Evolutionary conservation across 208 protist genomes (phyloP), one percentile per base, ranked within the genome.

Genomic region (Angomonas ambiguus): DNA sequence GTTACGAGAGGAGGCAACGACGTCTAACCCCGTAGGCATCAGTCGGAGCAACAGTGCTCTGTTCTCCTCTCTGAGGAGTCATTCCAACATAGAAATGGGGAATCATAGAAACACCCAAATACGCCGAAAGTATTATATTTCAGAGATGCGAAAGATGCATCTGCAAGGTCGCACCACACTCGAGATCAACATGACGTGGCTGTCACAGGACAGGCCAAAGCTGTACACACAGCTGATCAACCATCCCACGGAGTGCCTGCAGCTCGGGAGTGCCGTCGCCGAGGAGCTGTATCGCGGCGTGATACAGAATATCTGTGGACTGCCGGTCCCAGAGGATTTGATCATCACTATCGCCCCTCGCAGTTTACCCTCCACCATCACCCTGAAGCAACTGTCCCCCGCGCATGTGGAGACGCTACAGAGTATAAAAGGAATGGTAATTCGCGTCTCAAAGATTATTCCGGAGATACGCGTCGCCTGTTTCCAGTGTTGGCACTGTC

Each of bases 401-500:
- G 74, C 80, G 48, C 72, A 93, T 72, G 76, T 96, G 25, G 93
- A 97, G 74, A 77, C 82, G 69, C 83, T 97, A 31, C 69, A 97
- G 18, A 78, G 78, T 16, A 80, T 97, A 28, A 81, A 88, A 31
- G 94, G 94, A 1, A 97, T 97, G 91, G 91, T 97, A 31, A 91
- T 96, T 49, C 87, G 94, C n/a, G 82, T 92, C 13, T 89, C 79
- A 2, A 94, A 95, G 71, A 79, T 97, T 27, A 93, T 97, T 65
- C 94, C 94, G 1, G 92, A 97, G 69, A 90, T 97, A 18, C 85
- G 83, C 18, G 80, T 93, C 1, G 95, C 92, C 11, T 97, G 92
- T 62, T 99, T 99, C 76, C 83, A 95, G 69, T 99, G 98, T 80
- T 84, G 77, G 60, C 68, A 88, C 41, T 99, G 99, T 81, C 74